Evolutionary conservation across 345 rosid genomes (phyloP).

Genomic region (Corchorus olitorius): DNA sequence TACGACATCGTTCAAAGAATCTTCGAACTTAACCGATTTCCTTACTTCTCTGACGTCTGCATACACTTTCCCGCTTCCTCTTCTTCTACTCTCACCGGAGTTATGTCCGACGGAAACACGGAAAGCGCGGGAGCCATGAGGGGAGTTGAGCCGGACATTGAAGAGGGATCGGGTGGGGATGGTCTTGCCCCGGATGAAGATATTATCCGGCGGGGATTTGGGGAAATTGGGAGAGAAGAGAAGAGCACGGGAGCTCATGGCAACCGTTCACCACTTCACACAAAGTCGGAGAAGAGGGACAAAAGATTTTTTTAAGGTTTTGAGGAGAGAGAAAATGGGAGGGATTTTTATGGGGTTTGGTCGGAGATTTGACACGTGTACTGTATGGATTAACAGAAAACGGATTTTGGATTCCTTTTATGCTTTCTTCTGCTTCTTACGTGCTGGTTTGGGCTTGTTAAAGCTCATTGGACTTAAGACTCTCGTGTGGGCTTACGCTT

Average conservation of each 20-base stretch:
- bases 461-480: too few relatives aligned
- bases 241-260: slow-evolving; percentile 66
- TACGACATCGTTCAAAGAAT: slow-evolving; percentile 31
- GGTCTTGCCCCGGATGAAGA: slow-evolving; percentile 23
- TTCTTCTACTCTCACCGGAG: slow-evolving; percentile 21
- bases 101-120: slow-evolving; percentile 48
- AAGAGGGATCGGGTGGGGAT: slow-evolving; percentile 24
- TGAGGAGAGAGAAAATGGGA: slow-evolving; percentile 12
- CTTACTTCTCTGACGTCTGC: slow-evolving; percentile 44
- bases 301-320: slow-evolving; percentile 4
- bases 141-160: slow-evolving; percentile 30
- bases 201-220: slow-evolving; percentile 28
- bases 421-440: background rate
- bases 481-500: too few relatives aligned
- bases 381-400: slow-evolving; percentile 32
- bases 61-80: slow-evolving; percentile 30
- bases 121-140: slow-evolving; percentile 32
- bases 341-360: slow-evolving; percentile 53
- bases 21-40: slow-evolving; percentile 39
- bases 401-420: background rate
- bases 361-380: slow-evolving; percentile 55
- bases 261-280: slow-evolving; percentile 38
- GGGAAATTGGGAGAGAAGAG: slow-evolving; percentile 50
- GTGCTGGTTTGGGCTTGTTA: background rate
- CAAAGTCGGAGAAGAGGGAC: background rate